Conservation (phyloP, 805 yeast species). For the Naumovozyma baii region DNA sequence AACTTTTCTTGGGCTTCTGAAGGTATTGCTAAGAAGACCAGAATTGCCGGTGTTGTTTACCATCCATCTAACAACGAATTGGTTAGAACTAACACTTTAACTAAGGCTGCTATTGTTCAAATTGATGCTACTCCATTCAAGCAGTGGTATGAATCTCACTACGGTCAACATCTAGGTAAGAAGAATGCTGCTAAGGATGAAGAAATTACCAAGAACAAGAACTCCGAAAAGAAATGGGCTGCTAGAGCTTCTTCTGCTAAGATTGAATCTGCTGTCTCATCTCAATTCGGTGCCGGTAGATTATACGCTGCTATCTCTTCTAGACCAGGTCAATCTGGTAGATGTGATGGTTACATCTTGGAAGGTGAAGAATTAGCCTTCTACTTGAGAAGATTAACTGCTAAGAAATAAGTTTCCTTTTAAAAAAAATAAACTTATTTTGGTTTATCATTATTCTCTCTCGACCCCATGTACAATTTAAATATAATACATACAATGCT, state of each 20-base stretch:
- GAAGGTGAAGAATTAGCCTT: constrained; percentile 99
- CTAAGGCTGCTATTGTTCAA: constrained; percentile 97
- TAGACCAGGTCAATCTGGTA: constrained; percentile 99
- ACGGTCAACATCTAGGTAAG: constrained; percentile 88
- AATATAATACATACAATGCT: not conserved
- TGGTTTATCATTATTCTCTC: not conserved
- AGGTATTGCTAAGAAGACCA: constrained; percentile 96
- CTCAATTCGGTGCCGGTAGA: constrained; percentile 97
- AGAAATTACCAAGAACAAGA: constrained; percentile 52
- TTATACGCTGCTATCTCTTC: constrained; percentile 96
- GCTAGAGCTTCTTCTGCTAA: constrained; percentile 75
- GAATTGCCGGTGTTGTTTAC: constrained; percentile 93
- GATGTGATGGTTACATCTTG: constrained; percentile 98
- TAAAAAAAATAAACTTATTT: constrained; percentile 1
- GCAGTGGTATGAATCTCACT: constrained; percentile 97
- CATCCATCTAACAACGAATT: constrained; percentile 99
- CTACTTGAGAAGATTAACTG: constrained; percentile 98
- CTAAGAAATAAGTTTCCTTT: constrained; percentile 69
- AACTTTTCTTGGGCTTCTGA: constrained; percentile 99
- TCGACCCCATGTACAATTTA: constrained; percentile 1
- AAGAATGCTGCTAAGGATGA: constrained; percentile 42
- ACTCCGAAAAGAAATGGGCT: constrained; percentile 84
- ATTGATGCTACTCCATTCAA: constrained; percentile 99
- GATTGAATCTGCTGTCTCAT: constrained; percentile 80
- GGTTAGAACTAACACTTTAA: constrained; percentile 98